These are phyloP conservation scores for Boletus edulis DNA, from an alignment of 768 basidiomycete genomes.

Conservation along the genomic window DNA sequence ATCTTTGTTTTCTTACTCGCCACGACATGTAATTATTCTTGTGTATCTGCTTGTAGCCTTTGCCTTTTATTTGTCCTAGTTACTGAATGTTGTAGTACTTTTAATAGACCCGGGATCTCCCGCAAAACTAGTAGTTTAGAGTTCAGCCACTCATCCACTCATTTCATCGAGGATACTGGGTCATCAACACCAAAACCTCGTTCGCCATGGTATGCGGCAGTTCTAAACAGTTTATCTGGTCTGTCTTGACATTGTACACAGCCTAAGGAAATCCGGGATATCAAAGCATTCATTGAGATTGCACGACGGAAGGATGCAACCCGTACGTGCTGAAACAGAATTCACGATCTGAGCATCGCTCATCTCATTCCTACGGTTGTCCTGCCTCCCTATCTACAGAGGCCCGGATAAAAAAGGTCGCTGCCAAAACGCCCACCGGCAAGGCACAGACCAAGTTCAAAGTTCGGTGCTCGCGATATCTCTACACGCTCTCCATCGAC, in stretches of 20 bases:
- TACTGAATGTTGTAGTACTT: no score
- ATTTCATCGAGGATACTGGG: not conserved
- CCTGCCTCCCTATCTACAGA: constrained; percentile 47
- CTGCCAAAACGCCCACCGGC: constrained; percentile 60
- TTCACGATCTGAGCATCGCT: not conserved
- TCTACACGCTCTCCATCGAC: constrained; percentile 95
- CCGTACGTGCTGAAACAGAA: constrained; percentile 55
- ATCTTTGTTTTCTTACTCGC: not conserved
- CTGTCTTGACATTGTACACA: constrained; percentile 31
- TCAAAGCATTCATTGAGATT: constrained; percentile 98
- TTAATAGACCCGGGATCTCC: constrained; percentile 16
- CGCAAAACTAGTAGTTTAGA: constrained; percentile 30
- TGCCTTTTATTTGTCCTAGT: not conserved
- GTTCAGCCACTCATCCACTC: constrained; percentile 29
- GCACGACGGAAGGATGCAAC: constrained; percentile 96
- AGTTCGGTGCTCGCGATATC: constrained; percentile 93
- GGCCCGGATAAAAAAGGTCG: constrained; percentile 96
- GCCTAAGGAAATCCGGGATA: constrained; percentile 98
- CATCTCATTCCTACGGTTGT: not conserved
- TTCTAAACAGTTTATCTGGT: not conserved
- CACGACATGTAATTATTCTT: constrained; percentile 16
- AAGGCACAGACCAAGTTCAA: constrained; percentile 96
- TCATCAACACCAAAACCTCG: constrained; percentile 10
- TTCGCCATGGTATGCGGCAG: constrained; percentile 28
- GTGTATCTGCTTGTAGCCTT: constrained; percentile 23